A percentile compares a stretch with the other conserved stretches of the same genome.
These are phyloP conservation scores for Chloris gayana DNA, from an alignment of 176 grass and related monocot genomes.

Conservation along the genomic window DNA sequence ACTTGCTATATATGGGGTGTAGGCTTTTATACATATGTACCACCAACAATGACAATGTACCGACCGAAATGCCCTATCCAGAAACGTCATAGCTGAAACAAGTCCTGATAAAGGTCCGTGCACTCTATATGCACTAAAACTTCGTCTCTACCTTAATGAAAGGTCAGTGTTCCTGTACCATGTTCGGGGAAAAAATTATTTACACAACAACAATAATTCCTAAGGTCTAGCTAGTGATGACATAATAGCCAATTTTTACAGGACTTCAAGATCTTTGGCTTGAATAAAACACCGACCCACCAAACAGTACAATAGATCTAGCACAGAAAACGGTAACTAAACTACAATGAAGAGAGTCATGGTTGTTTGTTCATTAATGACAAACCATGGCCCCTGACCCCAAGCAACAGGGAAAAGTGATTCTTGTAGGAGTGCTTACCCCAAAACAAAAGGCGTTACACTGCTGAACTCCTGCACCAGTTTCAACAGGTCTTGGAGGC, in stretches of 20 bases:
- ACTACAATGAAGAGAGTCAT: no score
- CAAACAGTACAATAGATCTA: background rate
- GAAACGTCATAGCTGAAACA: conserved; percentile 11
- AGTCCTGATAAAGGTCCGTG: conserved; percentile 16
- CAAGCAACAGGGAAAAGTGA: conserved; percentile 21
- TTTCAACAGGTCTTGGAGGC: conserved; percentile 49
- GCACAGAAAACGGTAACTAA: background rate
- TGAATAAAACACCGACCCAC: no score
- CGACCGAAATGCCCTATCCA: conserved; percentile 16
- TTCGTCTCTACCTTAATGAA: no score
- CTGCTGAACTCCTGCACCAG: background rate
- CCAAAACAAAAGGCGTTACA: conserved; percentile 68
- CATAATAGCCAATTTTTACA: background rate
- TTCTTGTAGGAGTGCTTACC: conserved; percentile 47
- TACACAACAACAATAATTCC: background rate
- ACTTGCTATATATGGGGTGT: background rate
- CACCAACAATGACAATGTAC: background rate
- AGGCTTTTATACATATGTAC: conserved; percentile 17
- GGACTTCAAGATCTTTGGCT: background rate
- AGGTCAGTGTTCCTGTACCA: no score
- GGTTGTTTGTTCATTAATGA: background rate
- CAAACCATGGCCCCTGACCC: background rate
- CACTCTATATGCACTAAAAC: no score
- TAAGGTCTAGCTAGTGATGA: conserved; percentile 5
- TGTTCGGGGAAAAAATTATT: no score